Base-by-base conservation (phyloP, 2,329 filamentous ascomycete genomes). In the Sporothrix euskadiensis region DNA sequence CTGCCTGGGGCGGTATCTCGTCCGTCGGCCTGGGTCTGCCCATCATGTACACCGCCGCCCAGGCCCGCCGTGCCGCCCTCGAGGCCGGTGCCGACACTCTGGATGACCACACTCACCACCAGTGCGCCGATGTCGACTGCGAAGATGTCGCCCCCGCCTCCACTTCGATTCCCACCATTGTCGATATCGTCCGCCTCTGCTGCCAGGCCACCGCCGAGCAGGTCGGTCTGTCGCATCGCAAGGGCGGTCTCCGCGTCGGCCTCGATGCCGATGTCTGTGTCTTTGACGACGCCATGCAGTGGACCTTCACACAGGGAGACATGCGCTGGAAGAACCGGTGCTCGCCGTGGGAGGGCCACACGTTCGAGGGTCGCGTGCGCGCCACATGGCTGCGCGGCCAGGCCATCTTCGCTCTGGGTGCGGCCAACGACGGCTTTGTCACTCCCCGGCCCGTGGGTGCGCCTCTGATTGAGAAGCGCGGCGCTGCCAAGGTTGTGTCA, bases 321-420 rank as follows among this genome's bases (percentile, higher is more conserved):
- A 97, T 99, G 94, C 88, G 96, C 77, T 99, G 97, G 88, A 91
- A 94, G 82, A 97, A 98, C 82, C 93, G 94, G 79, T 94, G 94
- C 84, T 94, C 91, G 73, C 94, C 94, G 0, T 98, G 97, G 86
- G 92, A 97, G 81, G 93, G 93, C 26, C 92, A 91, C 81, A 86
- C 84, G 44, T 90, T 98, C 78, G 88, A 86, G 65, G 94, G 94
- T 0, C 88, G 94, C 74, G 94, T 97, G 12, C 85, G 84, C 74
- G 93, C 97, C 86, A 97, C 94, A 8, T 97, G 93, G 92, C 79
- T 98, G 75, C 86, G 94, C 7, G 94, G 94, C 0, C 84, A 84
- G 76, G 90, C 88, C 80, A 87, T 97, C n/a, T 97, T 92, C 81
- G 87, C 88, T 75, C 85, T 92, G 44, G 89, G 88, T n/a, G 87